A percentile compares a stretch with the other conserved stretches of the same genome.
Conservation (phyloP, 2,329 filamentous ascomycete genomes). For the Lojkania enalia region DNA sequence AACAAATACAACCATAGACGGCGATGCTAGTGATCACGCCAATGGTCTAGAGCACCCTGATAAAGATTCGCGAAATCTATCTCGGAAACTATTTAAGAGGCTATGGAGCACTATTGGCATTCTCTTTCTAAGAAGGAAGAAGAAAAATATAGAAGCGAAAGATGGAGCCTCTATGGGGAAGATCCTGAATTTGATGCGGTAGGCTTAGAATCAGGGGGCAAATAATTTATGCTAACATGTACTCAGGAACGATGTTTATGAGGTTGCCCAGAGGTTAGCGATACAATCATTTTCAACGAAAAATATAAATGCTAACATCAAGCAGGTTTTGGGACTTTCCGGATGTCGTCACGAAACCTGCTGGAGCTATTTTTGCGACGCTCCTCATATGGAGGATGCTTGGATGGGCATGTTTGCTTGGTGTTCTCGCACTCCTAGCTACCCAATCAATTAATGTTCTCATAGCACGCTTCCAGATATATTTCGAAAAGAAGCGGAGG, state of each 20-base stretch:
- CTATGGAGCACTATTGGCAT: too few relatives aligned
- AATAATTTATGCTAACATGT: neutral
- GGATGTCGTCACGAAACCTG: slow-evolving; percentile 72
- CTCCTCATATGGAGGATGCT: slow-evolving; percentile 76
- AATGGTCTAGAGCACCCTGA: slow-evolving; percentile 10
- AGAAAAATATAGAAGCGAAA: slow-evolving; percentile 46
- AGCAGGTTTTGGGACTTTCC: slow-evolving; percentile 84
- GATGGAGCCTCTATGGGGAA: slow-evolving; percentile 82
- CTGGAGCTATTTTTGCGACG: slow-evolving; percentile 75
- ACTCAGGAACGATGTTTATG: slow-evolving; percentile 69
- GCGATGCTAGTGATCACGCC: slow-evolving; percentile 18
- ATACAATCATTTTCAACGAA: neutral
- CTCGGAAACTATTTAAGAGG: too few relatives aligned
- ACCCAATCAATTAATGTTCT: slow-evolving; percentile 71
- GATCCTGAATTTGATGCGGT: slow-evolving; percentile 83
- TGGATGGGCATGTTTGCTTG: slow-evolving; percentile 76
- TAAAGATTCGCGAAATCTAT: slow-evolving; percentile 7
- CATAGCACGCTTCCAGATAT: slow-evolving; percentile 67
- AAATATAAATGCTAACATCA: neutral
- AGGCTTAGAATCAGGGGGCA: slow-evolving; percentile 25
- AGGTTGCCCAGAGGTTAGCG: slow-evolving; percentile 70
- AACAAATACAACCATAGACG: slow-evolving; percentile 18
- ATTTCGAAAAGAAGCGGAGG: slow-evolving; percentile 71
- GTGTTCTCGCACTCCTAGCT: slow-evolving; percentile 68
- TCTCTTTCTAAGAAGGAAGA: too few relatives aligned